phyloP scores from a whole-genome alignment of 73 alveolate genomes.

The Tetrahymena malaccensis region DNA sequence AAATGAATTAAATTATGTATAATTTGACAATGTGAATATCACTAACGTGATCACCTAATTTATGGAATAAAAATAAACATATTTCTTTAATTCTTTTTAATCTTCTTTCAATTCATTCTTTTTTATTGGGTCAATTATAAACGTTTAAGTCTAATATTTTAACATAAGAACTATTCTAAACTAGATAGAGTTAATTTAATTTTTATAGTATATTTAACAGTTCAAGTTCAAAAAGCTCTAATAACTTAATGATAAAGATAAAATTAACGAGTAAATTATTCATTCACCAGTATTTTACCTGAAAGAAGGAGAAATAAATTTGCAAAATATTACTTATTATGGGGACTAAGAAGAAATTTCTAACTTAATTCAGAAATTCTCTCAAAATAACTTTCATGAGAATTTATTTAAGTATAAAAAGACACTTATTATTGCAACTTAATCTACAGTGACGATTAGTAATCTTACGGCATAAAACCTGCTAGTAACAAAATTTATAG shows the following conservation, averaged over 20 bases:
- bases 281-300: background rate
- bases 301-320: background rate
- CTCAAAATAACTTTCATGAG: background rate
- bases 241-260: too few species aligned
- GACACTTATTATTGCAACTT: background rate
- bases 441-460: background rate
- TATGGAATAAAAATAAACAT: too few species aligned
- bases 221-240: too few species aligned
- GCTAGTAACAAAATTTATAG: background rate
- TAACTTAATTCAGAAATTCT: too few species aligned
- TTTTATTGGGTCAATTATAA: background rate
- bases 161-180: too few species aligned
- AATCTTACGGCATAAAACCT: background rate
- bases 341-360: background rate
- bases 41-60: background rate
- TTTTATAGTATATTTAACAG: too few species aligned
- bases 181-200: background rate
- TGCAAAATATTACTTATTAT: too few species aligned
- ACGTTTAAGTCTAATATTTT: background rate
- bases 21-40: too few species aligned
- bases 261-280: background rate
- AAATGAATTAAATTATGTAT: background rate
- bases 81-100: background rate
- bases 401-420: too few species aligned
- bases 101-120: background rate